phyloP scores from a whole-genome alignment of 805 yeast genomes.

The Candida fluviatilis region DNA sequence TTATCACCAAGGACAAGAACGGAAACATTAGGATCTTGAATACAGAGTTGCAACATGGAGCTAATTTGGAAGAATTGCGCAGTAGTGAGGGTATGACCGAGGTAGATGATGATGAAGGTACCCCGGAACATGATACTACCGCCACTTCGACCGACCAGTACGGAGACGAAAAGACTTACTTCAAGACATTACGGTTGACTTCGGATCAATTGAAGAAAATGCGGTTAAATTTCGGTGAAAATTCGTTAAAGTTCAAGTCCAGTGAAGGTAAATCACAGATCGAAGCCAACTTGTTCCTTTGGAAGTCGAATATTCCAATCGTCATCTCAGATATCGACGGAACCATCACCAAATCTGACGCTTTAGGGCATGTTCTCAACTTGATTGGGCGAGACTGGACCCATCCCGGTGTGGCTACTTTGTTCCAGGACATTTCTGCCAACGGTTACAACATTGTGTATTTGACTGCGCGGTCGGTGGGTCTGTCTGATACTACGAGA shows the following conservation, averaged over 20 bases:
- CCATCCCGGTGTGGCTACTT: slow-evolving; percentile 88
- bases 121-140: slow-evolving; percentile 4
- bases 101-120: slow-evolving; percentile 2
- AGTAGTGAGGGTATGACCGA: slow-evolving; percentile 48
- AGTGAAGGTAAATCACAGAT: slow-evolving; percentile 79
- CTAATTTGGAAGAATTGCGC: slow-evolving; percentile 5
- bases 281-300: slow-evolving; percentile 67
- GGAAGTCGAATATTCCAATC: slow-evolving; percentile 83
- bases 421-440: slow-evolving; percentile 78
- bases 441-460: slow-evolving; percentile 95
- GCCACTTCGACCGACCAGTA: slow-evolving; percentile 11
- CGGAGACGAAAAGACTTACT: slow-evolving; percentile 43
- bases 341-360: slow-evolving; percentile 96
- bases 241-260: slow-evolving; percentile 73
- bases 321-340: slow-evolving; percentile 98
- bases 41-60: slow-evolving; percentile 47
- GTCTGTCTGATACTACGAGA: slow-evolving; percentile 90
- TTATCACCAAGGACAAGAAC: slow-evolving; percentile 50
- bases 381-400: slow-evolving; percentile 98
- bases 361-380: slow-evolving; percentile 91
- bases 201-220: slow-evolving; percentile 81
- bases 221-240: slow-evolving; percentile 72
- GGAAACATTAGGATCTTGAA: slow-evolving; percentile 61
- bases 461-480: slow-evolving; percentile 91
- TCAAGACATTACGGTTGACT: slow-evolving; percentile 85